Evolutionary conservation across 805 yeast species (phyloP), one percentile per base, ranked within the genome.

Genomic region (Myxozyma neotropica): DNA sequence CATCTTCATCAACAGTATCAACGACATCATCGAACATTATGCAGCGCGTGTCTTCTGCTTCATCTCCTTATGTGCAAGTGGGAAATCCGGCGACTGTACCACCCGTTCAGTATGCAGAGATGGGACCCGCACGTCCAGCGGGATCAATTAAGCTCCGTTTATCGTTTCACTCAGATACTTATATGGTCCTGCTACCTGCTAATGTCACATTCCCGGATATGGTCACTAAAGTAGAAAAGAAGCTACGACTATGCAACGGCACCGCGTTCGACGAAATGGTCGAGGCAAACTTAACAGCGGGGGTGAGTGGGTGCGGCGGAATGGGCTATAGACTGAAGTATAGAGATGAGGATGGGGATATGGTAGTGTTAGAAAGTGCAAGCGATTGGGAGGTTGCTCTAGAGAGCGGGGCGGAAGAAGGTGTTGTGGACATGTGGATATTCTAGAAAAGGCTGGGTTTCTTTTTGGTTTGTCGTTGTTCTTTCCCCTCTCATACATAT

Each of bases 291-390:
- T 81, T 26, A 8, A 39, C 54, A 17, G 39, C 45, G 17, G 61
- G 57, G 4, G 31, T 29, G 27, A 43, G 49, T 1, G 58, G 44
- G 10, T 40, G 53, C 17, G 53, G 53, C 7, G 55, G 55, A n/a
- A 45, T 31, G 40, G 59, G 63, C 12, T 58, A 58, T 26, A 31
- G 87, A 68, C 79, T 94, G 61, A 86, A 85, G 72, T 93, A 90
- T 71, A 84, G 84, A 71, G 99, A 94, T 73, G 99, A 94, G 74
- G 99, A 94, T 71, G 97, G 96, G 17, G 99, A 94, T 72, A 87
- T 83, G 71, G 95, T 94, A 44, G 58, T 53, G 15, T 27, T 61
- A 31, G 63, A 53, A 42, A 55, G 53, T 29, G 62, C 54, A 23
- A 44, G 53, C 21, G 65, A 61, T 29, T 61, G 65, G 65, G 65